Conservation (phyloP, 495 filamentous ascomycete genomes). For the Aspergillus avenaceus region DNA sequence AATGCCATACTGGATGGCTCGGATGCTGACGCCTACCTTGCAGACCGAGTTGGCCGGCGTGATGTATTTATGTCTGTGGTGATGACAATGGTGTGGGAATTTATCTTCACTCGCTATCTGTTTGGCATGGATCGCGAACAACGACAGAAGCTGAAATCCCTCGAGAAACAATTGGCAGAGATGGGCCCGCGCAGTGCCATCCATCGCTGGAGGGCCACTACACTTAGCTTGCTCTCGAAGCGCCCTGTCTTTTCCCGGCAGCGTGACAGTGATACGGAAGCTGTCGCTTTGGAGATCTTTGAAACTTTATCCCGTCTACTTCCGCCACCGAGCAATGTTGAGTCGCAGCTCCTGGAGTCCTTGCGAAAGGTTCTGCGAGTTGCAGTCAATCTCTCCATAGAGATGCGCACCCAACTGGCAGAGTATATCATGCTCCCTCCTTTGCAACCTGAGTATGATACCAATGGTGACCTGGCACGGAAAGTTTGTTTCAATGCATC, state of each 20-base stretch:
- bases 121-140: conserved; percentile 98
- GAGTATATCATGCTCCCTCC: conserved; percentile 98
- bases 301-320: conserved; percentile 72
- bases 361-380: conserved; percentile 77
- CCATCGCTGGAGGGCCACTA: conserved; percentile 92
- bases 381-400: conserved; percentile 82
- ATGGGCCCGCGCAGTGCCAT: conserved; percentile 79
- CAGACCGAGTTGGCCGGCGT: conserved; percentile 77
- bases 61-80: conserved; percentile 96
- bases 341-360: conserved; percentile 68
- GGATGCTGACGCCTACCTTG: conserved; percentile 79
- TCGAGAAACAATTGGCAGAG: conserved; percentile 87
- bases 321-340: conserved; percentile 74
- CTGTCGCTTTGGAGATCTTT: conserved; percentile 82
- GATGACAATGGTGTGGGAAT: conserved; percentile 98
- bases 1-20: conserved; percentile 90
- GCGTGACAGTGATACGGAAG: conserved; percentile 80
- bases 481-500: conserved; percentile 83
- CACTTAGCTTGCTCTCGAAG: conserved; percentile 79
- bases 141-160: conserved; percentile 88
- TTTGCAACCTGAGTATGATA: conserved; percentile 91
- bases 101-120: conserved; percentile 92
- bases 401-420: conserved; percentile 94
- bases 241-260: conserved; percentile 69
- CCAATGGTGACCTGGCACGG: conserved; percentile 77